Evolutionary conservation across 257 asterid genomes (phyloP), one percentile per base, ranked within the genome.

Genomic region (Solanum clarkiae): DNA sequence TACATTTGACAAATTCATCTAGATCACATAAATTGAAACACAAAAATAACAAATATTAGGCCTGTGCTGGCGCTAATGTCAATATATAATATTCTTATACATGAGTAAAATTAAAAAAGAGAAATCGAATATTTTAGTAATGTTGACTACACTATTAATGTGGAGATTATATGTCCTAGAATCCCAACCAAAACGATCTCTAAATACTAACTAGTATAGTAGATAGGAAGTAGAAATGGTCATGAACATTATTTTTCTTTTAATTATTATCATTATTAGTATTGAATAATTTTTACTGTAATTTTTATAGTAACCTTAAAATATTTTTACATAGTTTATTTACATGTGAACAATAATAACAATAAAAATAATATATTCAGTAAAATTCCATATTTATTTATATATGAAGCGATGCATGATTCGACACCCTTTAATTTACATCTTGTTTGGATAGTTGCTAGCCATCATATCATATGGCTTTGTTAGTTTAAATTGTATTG

Each of bases 11-110:
- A 32, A 32, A 2, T 32, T 32, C 4, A 32, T 32, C 36, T 32
- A 32, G 36, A 2, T 32, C 4, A 32, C 32, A 3, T 32, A 32
- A 32, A 32, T 32, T 32, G 4, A 32, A 4, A 32, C 4, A 32
- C 4, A 32, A 32, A 32, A 32, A 32, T 2, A 32, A 32, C 0
- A 32, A 32, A 32, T 32, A 32, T 32, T 32, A 32, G 36, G 36
- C 36, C 0, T 32, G 0, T 32, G 36, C 36, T 32, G 36, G 0
- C 36, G 4, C 36, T 3, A 0, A 3, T 0, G 4, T 32, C 36
- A 32, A 32, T 32, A 32, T 32, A 32, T 32, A 32, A 32, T 32
- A 32, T 66, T 29, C 36, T 68, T 1, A 15, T 26, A 36, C 36
- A 36, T 68, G 14, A 8, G 18, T 3, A 66, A 63, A 0, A 13